Base-by-base conservation (phyloP, 2,329 filamentous ascomycete genomes). In the Ustulina deusta region DNA sequence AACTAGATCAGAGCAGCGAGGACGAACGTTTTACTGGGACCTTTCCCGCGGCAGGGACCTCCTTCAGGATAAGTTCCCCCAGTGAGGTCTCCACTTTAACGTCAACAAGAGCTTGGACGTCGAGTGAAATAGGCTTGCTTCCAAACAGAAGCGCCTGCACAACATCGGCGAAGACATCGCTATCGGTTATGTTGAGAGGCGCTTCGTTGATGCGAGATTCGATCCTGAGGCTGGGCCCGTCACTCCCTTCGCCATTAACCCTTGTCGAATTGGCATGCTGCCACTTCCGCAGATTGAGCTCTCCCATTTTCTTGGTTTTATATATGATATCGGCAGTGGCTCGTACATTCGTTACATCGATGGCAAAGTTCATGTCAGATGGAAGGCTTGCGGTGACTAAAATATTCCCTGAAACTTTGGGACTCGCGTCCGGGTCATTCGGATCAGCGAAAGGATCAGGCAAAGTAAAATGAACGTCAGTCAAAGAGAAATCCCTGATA, bases 1-100 rank as follows among this genome's bases (percentile, higher is more conserved):
- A 77, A 79, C 78, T 77, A 75, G 79, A 81, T 79, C 75, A 80
- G 83, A 86, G 83, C 81, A 84, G 66, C 74, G 74, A 85, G 81
- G 85, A 93, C 94, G 89, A 91, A 97, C 94, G 92, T 88, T 97
- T 97, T 83, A 98, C 89, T 81, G 92, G 92, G 77, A 99, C 90
- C 76, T 90, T 88, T 74, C 96, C 94, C 83, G 94, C 86, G 79
- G 89, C 93, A 55, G 95, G 95, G 75, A 99, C 91, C 72, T 91
- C 89, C 79, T 93, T 93, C 75, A 98, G 83, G 61, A 91, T 86
- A 76, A 98, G 87, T 73, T 90, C 84, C 56, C 96, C 96, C 70
- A 99, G 84, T 29, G 91, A 90, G 34, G 94, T 97, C 66, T 89
- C 85, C 59, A 97, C 88, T 75, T 92, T 89, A 71, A 94, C 92